Percentiles rank a stretch among this genome's conserved stretches.
Conservation (phyloP, 2,329 filamentous ascomycete species). For the Neofusicoccum ribis region DNA sequence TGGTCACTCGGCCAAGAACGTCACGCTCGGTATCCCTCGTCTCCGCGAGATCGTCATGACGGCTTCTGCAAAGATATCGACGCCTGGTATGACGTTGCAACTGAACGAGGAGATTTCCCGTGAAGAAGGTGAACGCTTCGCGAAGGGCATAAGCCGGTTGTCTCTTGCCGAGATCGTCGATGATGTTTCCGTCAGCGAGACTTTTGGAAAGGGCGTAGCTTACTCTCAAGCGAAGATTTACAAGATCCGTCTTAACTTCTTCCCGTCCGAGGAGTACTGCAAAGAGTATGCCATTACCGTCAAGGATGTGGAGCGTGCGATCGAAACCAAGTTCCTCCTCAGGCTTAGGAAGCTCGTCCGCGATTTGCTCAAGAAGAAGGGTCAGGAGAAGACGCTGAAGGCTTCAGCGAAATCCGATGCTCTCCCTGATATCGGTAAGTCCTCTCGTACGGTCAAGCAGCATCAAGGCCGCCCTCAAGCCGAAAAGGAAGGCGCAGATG, state of each 20-base stretch:
- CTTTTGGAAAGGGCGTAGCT: constrained; percentile 68
- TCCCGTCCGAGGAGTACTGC: constrained; percentile 79
- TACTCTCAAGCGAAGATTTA: constrained; percentile 79
- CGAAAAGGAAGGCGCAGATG: constrained; percentile 54
- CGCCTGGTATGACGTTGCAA: constrained; percentile 83
- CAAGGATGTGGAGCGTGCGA: constrained; percentile 72
- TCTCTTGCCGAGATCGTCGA: constrained; percentile 83
- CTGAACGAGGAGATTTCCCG: constrained; percentile 70
- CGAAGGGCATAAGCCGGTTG: constrained; percentile 87
- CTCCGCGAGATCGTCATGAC: constrained; percentile 98
- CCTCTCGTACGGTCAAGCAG: constrained; percentile 56
- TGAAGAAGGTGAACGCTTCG: constrained; percentile 73
- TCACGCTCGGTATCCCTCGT: constrained; percentile 96
- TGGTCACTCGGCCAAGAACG: constrained; percentile 97
- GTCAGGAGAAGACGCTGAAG: constrained; percentile 57
- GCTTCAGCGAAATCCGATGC: constrained; percentile 58
- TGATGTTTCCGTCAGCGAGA: constrained; percentile 76
- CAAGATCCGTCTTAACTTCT: constrained; percentile 78
- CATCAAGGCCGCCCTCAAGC: constrained; percentile 47
- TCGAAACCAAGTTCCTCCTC: constrained; percentile 79
- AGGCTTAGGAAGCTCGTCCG: constrained; percentile 69
- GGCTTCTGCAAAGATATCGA: constrained; percentile 83
- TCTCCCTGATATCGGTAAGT: constrained; percentile 72
- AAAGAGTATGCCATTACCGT: constrained; percentile 81
- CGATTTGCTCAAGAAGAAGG: constrained; percentile 78